Evolutionary conservation across 1,284 basidiomycete species (phyloP).

Genomic region (Xerocomus amazonicus): DNA sequence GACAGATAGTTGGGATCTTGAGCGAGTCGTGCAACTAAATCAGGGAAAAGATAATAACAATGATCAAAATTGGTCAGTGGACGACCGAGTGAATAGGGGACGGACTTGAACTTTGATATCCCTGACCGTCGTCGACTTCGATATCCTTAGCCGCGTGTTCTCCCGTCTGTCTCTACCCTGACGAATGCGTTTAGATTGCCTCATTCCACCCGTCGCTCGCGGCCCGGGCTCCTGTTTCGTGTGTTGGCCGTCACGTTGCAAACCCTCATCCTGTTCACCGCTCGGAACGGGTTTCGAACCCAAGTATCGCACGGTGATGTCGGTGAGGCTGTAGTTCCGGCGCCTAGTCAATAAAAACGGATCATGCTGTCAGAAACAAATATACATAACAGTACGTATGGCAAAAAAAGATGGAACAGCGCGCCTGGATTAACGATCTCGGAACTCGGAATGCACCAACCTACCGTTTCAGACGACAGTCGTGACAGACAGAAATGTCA

Average conservation of each 20-base stretch:
- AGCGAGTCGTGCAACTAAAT: conserved; percentile 55
- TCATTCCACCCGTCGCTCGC: conserved; percentile 30
- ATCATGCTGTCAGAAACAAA: conserved; percentile 17
- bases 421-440: conserved; percentile 3
- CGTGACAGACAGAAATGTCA: conserved; percentile 53
- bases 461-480: conserved; percentile 61
- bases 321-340: conserved; percentile 47
- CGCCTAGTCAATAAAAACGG: conserved; percentile 36
- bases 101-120: conserved; percentile 72
- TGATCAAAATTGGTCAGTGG: conserved; percentile 4
- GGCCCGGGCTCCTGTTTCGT: conserved; percentile 28
- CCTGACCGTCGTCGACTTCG: conserved; percentile 65
- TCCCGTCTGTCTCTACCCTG: conserved; percentile 50
- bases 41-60: not conserved
- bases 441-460: conserved; percentile 20
- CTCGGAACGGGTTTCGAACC: conserved; percentile 22
- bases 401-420: not conserved
- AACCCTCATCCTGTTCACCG: conserved; percentile 25
- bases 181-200: conserved; percentile 67
- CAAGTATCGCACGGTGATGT: conserved; percentile 46
- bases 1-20: conserved; percentile 68
- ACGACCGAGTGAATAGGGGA: conserved; percentile 1
- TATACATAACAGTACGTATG: not conserved
- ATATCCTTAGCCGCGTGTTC: conserved; percentile 50
- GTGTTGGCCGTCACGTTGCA: conserved; percentile 24